A percentile compares a stretch with the other conserved stretches of the same genome.
Conservation (phyloP, 257 asterid species). For the Jasminum sambac region DNA sequence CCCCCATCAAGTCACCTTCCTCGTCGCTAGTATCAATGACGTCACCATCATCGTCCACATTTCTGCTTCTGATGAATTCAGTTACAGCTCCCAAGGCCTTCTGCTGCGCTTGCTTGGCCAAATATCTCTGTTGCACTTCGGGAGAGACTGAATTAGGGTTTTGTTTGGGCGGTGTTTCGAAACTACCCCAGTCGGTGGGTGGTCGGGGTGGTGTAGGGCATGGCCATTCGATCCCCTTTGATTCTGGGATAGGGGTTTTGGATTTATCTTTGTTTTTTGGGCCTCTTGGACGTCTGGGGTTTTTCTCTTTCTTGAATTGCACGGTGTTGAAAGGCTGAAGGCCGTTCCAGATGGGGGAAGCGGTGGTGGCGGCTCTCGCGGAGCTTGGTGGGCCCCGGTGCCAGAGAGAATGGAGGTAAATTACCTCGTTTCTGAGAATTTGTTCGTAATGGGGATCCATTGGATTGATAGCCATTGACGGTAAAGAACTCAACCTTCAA, state of each 20-base stretch:
- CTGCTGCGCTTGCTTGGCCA: slow-evolving; percentile 42
- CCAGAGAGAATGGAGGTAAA: slow-evolving; percentile 77
- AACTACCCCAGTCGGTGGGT: slow-evolving; percentile 36
- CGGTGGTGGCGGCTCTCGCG: slow-evolving; percentile 6
- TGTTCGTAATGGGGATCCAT: slow-evolving; percentile 62
- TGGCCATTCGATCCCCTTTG: slow-evolving; percentile 52
- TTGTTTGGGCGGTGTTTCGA: slow-evolving; percentile 16
- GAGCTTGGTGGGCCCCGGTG: slow-evolving; percentile 62
- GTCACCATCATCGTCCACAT: slow-evolving; percentile 29
- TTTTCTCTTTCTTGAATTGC: slow-evolving; percentile 36
- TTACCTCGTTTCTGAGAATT: slow-evolving; percentile 54
- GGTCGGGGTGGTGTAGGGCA: slow-evolving; percentile 39
- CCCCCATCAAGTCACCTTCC: slow-evolving; percentile 42
- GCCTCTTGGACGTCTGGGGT: not conserved
- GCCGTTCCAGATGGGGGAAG: slow-evolving; percentile 11
- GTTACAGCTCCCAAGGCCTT: slow-evolving; percentile 41
- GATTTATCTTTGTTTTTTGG: slow-evolving; percentile 11
- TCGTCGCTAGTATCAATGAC: slow-evolving; percentile 37
- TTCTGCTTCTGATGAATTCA: slow-evolving; percentile 32
- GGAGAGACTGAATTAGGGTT: slow-evolving; percentile 33
- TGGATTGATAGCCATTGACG: not conserved
- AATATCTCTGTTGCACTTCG: slow-evolving; percentile 32
- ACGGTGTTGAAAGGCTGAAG: slow-evolving; percentile 37
- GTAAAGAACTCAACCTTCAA: not conserved
- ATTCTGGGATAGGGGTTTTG: slow-evolving; percentile 15